Base-by-base conservation (phyloP, 2,329 filamentous ascomycete species). In the Stromatinia cepivora region DNA sequence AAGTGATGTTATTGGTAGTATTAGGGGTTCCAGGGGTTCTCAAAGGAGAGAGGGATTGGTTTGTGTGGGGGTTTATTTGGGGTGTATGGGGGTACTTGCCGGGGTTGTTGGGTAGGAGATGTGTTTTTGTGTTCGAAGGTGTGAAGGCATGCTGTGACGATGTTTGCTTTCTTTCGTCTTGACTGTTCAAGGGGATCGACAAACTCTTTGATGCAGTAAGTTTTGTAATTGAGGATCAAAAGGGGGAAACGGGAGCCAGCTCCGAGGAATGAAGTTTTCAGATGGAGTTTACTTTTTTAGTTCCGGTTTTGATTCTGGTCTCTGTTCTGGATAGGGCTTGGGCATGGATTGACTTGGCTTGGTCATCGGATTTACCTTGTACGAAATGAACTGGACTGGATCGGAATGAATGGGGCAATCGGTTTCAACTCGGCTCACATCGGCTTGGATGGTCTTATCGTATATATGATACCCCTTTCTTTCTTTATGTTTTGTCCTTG, bases 31-130 rank as follows among this genome's bases (percentile, higher is more conserved):
- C 11, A 65, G 68, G 31, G 66, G 67, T 25, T 39, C 75, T 0
- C 28, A 75, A 2, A 70, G 63, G 8, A 70, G 65, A 31, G 76
- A 77, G n/a, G 72, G 72, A 5, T 34, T 73, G 17, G 69, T 72
- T n/a, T 78, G 75, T 68, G 70, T 69, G 0, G 73, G 70, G 4
- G 73, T 77, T n/a, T 78, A 77, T 57, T 71, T 68, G 5, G 75
- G 72, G 10, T 73, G 73, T 45, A 78, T 77, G 77, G 67, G 72
- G 58, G 58, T 77, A 15, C 54, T 78, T 67, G 76, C 77, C 11
- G 75, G 72, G 3, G 70, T 76, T 61, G 73, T 77, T 59, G 53
- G 67, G 20, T 70, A 66, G 25, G 46, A 36, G 25, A 7, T 8
- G n/a, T 4, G 15, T 56, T n/a, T 11, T 6, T 65, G 2, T 1